Percentiles rank a stretch among this genome's conserved stretches.
phyloP scores from a whole-genome alignment of 371 early-diverging fungal genomes.

The Mucor indicus region DNA sequence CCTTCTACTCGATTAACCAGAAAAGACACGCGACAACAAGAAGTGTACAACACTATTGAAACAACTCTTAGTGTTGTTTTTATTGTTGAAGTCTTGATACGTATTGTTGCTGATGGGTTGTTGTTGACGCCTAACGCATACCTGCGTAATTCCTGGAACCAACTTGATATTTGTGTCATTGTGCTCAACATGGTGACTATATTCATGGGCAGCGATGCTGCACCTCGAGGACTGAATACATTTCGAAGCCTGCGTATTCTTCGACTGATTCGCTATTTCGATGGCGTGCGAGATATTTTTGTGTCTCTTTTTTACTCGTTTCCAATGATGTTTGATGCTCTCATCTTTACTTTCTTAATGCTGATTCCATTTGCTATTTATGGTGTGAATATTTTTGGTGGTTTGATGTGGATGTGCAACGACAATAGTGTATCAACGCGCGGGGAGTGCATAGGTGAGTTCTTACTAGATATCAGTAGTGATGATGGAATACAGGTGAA shows the following conservation, averaged over 20 bases:
- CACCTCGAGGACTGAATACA: constrained; percentile 38
- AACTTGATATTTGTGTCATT: constrained; percentile 49
- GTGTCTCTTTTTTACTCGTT: constrained; percentile 50
- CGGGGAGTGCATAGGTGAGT: constrained; percentile 48
- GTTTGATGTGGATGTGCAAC: constrained; percentile 52
- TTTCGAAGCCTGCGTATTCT: constrained; percentile 55
- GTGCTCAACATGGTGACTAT: constrained; percentile 46
- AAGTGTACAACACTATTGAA: constrained; percentile 42
- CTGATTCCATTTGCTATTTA: constrained; percentile 57
- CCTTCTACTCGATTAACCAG: constrained; percentile 44
- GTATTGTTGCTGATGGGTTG: constrained; percentile 55
- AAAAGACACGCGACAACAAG: constrained; percentile 25
- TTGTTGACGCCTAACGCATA: constrained; percentile 50
- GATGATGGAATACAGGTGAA: constrained; percentile 26
- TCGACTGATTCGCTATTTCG: constrained; percentile 56
- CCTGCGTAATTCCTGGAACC: constrained; percentile 55
- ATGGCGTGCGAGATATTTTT: constrained; percentile 56
- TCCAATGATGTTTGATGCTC: constrained; percentile 55
- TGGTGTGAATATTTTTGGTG: constrained; percentile 58
- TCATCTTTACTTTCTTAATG: constrained; percentile 51
- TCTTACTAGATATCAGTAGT: constrained; percentile 27
- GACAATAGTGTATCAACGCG: constrained; percentile 32
- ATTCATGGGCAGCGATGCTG: constrained; percentile 32
- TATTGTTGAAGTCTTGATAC: constrained; percentile 45
- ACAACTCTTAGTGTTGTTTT: constrained; percentile 44